Evolutionary conservation across 345 rosid species (phyloP), one percentile per base, ranked within the genome.

Genomic region (Acer yangbiense): DNA sequence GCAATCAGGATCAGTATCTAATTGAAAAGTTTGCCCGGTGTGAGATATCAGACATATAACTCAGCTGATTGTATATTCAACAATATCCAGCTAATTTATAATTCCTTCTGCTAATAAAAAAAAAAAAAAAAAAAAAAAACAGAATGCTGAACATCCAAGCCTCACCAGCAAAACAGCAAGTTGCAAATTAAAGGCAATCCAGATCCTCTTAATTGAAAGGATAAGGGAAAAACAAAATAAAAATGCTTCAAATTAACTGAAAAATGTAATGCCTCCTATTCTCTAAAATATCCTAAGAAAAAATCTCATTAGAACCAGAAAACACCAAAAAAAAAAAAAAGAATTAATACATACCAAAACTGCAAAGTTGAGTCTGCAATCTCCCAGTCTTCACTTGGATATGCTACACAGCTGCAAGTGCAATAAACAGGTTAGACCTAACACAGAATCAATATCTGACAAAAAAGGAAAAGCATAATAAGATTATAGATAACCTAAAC

Each of bases 331-430:
- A 23, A 25, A 25, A 25, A 25, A 25, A 65, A 76, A 7, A 57
- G n/a, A 80, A 29, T 55, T 58, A 77, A 71, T 41, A 44, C 46
- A 72, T 93, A 92, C 99, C 99, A 95, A 85, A 95, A 93, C 77
- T 92, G 99, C 87, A 95, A 87, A 81, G 99, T 95, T 69, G 99
- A 95, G 87, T 93, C 99, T 20, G 99, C 98, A 85, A 93, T 95
- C 84, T 92, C 95, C 98, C 99, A 95, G 75, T 92, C 94, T 75
- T 93, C 99, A 85, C 91, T 87, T 82, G 99, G 96, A 90, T 88
- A 95, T 80, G 94, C 83, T 79, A 92, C 91, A 81, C 99, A 95
- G 71, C 99, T 95, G 89, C 76, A 71, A 82, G 66, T 16, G 80
- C 57, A 76, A 68, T 21, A 79, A 70, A 83, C 68, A 68, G 23